Evolutionary conservation across 2,329 filamentous ascomycete species (phyloP), one percentile per base, ranked within the genome.

Genomic region (Penicillium aurantiogriseum): DNA sequence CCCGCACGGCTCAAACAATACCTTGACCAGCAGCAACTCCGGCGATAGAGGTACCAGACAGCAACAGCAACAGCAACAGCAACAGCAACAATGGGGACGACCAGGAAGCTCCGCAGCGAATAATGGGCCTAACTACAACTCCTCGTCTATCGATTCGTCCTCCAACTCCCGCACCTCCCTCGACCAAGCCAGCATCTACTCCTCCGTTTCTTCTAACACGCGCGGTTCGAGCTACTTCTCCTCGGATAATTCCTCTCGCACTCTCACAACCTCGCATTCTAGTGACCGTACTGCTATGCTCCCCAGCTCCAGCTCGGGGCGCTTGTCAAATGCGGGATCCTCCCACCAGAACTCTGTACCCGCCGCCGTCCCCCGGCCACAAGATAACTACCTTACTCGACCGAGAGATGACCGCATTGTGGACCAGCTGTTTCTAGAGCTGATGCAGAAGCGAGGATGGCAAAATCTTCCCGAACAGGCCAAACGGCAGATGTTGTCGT

Each of bases 361-460:
- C 47, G 71, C 51, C 53, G 72, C 59, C 65, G 65, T 71, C 51
- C 71, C 54, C 31, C 66, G 48, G 19, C 64, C 67, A 68, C 72
- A 69, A 59, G 71, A 67, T 62, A 67, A 74, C 61, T 70, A 74
- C 66, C 64, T 80, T 79, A 78, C 69, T 45, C 69, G 74, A 23
- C 75, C 75, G 13, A 70, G 73, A 57, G 75, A 77, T 62, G 91
- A 95, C 70, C 85, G 87, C 58, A 79, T 96, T 15, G 89, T 97
- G 45, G 91, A 97, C 72, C 87, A 92, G 70, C 90, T 96, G 80
- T 97, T 97, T 70, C 81, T 92, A 69, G 88, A 91, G 51, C 80
- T 99, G 63, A 97, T 99, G 94, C 90, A 96, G 70, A 97, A 97
- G 78, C 86, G 94, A 77, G 94, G 93, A 63, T 97, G 92, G 91